Conservation (phyloP, 139 green algal genomes). For the Spirogloea muscicola region DNA sequence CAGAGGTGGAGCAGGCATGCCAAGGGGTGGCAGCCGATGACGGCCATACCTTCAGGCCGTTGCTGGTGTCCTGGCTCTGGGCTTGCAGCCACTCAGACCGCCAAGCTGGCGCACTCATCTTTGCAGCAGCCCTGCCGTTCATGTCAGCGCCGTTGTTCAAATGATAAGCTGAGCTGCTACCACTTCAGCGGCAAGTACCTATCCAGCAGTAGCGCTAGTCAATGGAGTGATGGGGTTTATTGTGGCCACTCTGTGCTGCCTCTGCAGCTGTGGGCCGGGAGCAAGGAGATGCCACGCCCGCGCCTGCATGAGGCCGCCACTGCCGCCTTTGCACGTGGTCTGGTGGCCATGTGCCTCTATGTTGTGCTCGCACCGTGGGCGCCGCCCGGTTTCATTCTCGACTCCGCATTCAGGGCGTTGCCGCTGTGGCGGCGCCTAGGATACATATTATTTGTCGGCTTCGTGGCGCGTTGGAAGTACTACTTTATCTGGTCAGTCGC, state of each 20-base stretch:
- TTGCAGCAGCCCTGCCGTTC: too few relatives aligned
- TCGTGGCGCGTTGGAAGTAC: conserved; percentile 46
- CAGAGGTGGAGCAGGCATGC: too few relatives aligned
- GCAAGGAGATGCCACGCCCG: background rate
- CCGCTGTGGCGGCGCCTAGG: conserved; percentile 9
- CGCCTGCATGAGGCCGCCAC: background rate
- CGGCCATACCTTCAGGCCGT: background rate
- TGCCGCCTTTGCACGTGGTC: background rate
- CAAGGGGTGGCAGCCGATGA: too few relatives aligned
- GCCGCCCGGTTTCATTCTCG: background rate
- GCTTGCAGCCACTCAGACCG: background rate
- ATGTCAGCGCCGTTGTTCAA: too few relatives aligned
- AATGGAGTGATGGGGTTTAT: background rate
- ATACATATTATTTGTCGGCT: conserved; percentile 23
- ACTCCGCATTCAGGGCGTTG: background rate
- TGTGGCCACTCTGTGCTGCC: background rate
- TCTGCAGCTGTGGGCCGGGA: conserved; percentile 7
- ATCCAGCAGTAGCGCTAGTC: too few relatives aligned
- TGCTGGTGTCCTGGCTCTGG: background rate
- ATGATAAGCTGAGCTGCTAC: too few relatives aligned
- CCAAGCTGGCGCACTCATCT: too few relatives aligned
- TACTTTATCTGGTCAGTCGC: conserved; percentile 48
- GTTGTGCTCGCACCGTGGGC: background rate
- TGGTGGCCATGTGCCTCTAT: conserved; percentile 3
- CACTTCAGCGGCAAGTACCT: too few relatives aligned